Percentiles rank a stretch among this genome's conserved stretches.
These are phyloP conservation scores for Zizania palustris DNA, from an alignment of 202 grass and related monocot species.

Conservation along the genomic window DNA sequence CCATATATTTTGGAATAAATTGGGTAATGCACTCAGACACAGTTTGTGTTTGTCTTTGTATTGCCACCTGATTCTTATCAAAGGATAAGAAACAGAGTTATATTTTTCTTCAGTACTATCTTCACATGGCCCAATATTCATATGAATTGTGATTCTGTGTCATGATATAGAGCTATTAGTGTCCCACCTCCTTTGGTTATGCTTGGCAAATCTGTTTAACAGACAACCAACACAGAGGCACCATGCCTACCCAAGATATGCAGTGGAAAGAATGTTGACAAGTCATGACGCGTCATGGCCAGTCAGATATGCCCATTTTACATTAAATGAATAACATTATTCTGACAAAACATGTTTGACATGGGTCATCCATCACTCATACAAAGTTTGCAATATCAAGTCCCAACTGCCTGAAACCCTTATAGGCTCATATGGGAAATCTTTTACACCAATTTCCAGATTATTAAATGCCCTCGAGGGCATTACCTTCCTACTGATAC, in stretches of 20 bases:
- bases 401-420: background rate
- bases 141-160: background rate
- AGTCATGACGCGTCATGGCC: background rate
- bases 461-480: background rate
- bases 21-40: background rate
- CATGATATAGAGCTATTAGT: background rate
- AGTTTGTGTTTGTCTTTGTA: background rate
- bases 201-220: background rate
- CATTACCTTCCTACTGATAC: constrained; percentile 9
- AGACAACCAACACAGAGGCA: constrained; percentile 6
- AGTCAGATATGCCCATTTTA: background rate
- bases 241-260: background rate
- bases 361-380: background rate
- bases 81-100: constrained; percentile 8
- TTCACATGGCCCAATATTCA: background rate
- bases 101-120: background rate
- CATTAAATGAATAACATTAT: background rate
- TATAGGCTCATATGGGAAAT: background rate
- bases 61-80: background rate
- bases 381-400: background rate
- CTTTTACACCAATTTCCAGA: constrained; percentile 9
- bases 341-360: background rate
- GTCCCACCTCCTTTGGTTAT: background rate
- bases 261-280: constrained; percentile 39
- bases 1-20: background rate